Base-by-base conservation (phyloP, 106 monocot genomes). In the Iris macrosiphon region DNA sequence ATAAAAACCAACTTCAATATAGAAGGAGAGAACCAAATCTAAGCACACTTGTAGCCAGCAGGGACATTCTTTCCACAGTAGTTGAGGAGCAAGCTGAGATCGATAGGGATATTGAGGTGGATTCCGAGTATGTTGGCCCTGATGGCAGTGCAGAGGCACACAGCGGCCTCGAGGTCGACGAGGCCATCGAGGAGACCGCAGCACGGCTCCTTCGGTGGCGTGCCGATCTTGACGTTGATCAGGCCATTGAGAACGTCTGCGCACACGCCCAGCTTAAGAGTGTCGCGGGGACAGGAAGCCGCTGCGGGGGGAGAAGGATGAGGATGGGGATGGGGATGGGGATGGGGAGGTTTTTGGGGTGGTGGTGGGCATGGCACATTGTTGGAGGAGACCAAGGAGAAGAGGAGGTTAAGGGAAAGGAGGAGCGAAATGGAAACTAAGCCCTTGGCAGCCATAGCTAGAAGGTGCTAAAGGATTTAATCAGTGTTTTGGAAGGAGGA, bases 91-190 rank as follows among this genome's bases (percentile, higher is more conserved):
- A 68, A 63, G 73, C 73, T 74, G 17, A 74, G 68, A 32, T 64
- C 41, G 11, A 72, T 25, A 4, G 78, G 72, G 31, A 74, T 22
- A 44, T 74, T 65, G 20, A 74, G 60, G 28, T 65, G 32, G 38
- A 74, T 61, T 3, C 79, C 79, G 39, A 79, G 69, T 8, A 79
- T 46, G 6, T 70, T 70, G 4, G 64, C 74, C 51, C 52, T 79
- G 28, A 74, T 26, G 16, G 69, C 74, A 10, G 74, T 79, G 65
- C 74, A 79, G 42, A 79, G 74, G 63, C 74, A 79, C 24, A 74
- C 60, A 18, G 74, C 69, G 14, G 74, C 74, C 58, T 79, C 68
- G 6, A 73, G 71, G 43, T 73, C 67, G 11, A 47, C 63, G 5
- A 78, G 63, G 15, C 78, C 72, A 0, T 40, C 8, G 7, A 78